Evolutionary conservation across 257 asterid genomes (phyloP), one percentile per base, ranked within the genome.

Genomic region (Solanum medicagineum): DNA sequence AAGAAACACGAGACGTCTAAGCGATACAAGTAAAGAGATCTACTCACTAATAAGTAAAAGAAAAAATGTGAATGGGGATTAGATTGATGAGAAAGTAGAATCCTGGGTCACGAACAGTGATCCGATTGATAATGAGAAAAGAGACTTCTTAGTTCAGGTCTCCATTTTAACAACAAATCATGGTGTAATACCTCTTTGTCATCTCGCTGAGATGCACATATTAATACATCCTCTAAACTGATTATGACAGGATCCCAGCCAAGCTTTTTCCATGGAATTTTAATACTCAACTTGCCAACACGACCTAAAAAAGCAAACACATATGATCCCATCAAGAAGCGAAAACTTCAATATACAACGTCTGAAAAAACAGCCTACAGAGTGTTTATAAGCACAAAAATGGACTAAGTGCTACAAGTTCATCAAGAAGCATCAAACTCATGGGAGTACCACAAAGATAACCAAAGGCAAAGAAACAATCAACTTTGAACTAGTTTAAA

Each of bases 201-300:
- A 87, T 93, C 97, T 44, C 99, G 91, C 69, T 91, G 96, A 86
- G 94, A 89, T 80, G 94, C 94, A 85, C 95, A 93, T 63, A 95
- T 88, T 85, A 90, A 91, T 65, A 95, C 92, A 82, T 95, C 98
- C 91, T 96, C 99, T 89, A 96, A 90, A 82, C 90, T 90, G 89
- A 96, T 93, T 73, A 94, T 93, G 47, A 96, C 89, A 11, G 99
- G 99, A 68, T 95, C 99, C 99, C 99, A 95, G 44, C 99, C 99
- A 65, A 96, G 98, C 90, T 96, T 96, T 92, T 96, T 96, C 99
- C 99, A 96, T 60, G 99, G 99, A 83, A 96, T 96, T 88, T 89
- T 94, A 89, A 96, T 95, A 89, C 99, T 96, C 66, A 96, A 88
- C 91, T 94, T 96, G 68, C 99, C 99, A 87, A 96, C 94, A 56